Evolutionary conservation across 306 rosid genomes (phyloP).

Genomic region (Inga leiocalycina): DNA sequence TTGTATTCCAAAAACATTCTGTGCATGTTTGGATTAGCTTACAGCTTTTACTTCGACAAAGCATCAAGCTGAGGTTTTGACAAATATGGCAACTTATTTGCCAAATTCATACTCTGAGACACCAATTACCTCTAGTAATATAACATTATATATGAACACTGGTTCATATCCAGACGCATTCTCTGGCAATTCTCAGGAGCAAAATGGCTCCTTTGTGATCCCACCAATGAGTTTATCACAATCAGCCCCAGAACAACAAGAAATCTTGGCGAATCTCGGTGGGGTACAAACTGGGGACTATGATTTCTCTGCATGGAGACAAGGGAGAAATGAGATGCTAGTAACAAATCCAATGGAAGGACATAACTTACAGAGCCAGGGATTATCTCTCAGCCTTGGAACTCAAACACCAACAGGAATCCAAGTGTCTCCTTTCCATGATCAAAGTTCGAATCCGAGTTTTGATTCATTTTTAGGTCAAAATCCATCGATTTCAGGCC

Average conservation of each 20-base stretch:
- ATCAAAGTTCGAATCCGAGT: slow-evolving; percentile 49
- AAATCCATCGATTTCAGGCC: slow-evolving; percentile 49
- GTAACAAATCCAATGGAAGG: slow-evolving; percentile 51
- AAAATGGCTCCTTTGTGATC: slow-evolving; percentile 51
- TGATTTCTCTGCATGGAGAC: slow-evolving; percentile 67
- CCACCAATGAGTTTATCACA: slow-evolving; percentile 53
- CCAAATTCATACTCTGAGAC: slow-evolving; percentile 61
- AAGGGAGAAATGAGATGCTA: slow-evolving; percentile 58
- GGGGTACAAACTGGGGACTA: slow-evolving; percentile 47
- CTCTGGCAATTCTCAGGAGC: slow-evolving; percentile 55
- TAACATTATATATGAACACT: slow-evolving; percentile 62
- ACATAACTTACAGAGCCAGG: slow-evolving; percentile 69
- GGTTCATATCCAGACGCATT: slow-evolving; percentile 49
- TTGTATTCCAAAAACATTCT: background rate
- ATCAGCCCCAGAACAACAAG: slow-evolving; percentile 53
- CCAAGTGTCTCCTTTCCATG: slow-evolving; percentile 57
- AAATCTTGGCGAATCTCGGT: slow-evolving; percentile 52
- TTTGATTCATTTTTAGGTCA: slow-evolving; percentile 58
- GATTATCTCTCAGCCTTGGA: slow-evolving; percentile 75
- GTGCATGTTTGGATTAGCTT: slow-evolving; percentile 1
- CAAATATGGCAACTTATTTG: slow-evolving; percentile 61
- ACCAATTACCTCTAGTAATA: slow-evolving; percentile 51
- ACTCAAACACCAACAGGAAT: slow-evolving; percentile 62
- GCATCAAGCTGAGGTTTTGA: slow-evolving; percentile 32
- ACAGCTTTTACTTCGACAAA: slow-evolving; percentile 14